Conservation (phyloP, 345 rosid species). For the Populus pruinosa region DNA sequence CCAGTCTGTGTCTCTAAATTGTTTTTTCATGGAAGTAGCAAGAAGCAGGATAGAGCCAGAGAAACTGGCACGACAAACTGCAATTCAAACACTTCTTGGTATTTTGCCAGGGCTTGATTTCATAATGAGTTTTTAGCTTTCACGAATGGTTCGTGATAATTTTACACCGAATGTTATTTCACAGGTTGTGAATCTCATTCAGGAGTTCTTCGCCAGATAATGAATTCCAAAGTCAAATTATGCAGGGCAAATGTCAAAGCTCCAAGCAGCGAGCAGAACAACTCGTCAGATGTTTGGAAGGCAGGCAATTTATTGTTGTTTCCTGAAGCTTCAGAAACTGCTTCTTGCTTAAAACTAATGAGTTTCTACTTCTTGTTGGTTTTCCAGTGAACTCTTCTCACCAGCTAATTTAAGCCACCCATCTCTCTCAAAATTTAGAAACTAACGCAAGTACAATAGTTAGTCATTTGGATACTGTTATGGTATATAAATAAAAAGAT, state of each 20-base stretch:
- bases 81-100: conserved; percentile 25
- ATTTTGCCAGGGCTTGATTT: not conserved
- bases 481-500: too few relatives aligned
- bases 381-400: not conserved
- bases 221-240: conserved; percentile 20
- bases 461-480: too few relatives aligned
- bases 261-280: not conserved
- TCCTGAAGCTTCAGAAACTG: not conserved
- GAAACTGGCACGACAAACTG: conserved; percentile 17
- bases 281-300: not conserved
- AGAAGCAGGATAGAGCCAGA: conserved; percentile 28
- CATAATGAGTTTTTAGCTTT: not conserved
- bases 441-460: not conserved
- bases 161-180: not conserved
- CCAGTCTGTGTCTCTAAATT: conserved; percentile 16
- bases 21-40: conserved; percentile 16
- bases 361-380: not conserved
- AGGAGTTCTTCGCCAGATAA: conserved; percentile 20
- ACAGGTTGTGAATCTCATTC: conserved; percentile 18
- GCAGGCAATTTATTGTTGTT: not conserved
- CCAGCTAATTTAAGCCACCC: not conserved
- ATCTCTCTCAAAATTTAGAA: not conserved
- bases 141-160: not conserved
- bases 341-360: not conserved
- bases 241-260: not conserved